These are phyloP conservation scores for Rhodamnia rubescens DNA, from an alignment of 345 rosid species.

Conservation along the genomic window DNA sequence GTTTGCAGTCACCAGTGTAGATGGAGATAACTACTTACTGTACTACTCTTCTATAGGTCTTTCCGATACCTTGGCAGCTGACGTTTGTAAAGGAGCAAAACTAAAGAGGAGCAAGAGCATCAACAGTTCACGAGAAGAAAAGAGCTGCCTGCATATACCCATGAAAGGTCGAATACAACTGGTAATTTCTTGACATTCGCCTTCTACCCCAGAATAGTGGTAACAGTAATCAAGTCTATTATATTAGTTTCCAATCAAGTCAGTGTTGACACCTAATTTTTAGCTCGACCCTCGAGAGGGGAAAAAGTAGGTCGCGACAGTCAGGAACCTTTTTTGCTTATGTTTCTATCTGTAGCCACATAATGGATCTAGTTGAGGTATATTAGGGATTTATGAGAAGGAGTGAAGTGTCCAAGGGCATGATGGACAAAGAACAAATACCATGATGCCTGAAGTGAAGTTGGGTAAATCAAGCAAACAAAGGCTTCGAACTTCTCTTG, in stretches of 20 bases:
- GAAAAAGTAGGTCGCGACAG: neutral
- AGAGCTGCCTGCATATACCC: constrained; percentile 62
- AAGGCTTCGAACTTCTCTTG: neutral
- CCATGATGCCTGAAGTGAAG: neutral
- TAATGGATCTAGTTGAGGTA: neutral
- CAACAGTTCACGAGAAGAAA: constrained; percentile 48
- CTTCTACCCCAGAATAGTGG: neutral
- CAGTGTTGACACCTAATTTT: too few species aligned
- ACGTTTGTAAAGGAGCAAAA: constrained; percentile 38
- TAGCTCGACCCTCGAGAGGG: too few species aligned
- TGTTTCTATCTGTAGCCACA: neutral
- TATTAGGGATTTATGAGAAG: neutral
- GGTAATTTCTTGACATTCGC: constrained; percentile 27
- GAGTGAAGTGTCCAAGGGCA: neutral
- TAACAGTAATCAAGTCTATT: neutral
- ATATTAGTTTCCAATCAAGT: too few species aligned
- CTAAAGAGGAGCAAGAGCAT: constrained; percentile 27
- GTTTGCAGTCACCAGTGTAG: constrained; percentile 76
- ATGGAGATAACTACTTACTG: constrained; percentile 68
- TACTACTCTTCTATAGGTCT: constrained; percentile 83
- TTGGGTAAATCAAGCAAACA: neutral
- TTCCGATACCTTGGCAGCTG: constrained; percentile 38
- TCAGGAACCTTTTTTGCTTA: neutral
- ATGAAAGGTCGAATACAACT: constrained; percentile 92
- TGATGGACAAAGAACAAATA: neutral